Conservation (phyloP, 176 grass and related monocot species). For the Cocos nucifera region DNA sequence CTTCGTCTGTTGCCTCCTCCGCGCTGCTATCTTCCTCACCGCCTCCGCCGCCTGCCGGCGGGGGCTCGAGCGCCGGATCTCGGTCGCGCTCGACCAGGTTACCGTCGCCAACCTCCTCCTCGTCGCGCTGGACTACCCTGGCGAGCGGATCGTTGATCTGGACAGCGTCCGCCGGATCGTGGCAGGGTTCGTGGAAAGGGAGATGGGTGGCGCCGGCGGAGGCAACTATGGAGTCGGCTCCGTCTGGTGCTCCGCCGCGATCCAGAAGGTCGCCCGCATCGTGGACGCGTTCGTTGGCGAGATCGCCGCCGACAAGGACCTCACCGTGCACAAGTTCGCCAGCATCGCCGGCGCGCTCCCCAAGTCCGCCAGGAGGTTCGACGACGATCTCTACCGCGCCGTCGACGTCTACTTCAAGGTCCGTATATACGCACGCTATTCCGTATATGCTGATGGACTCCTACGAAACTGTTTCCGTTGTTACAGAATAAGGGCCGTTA, state of each 20-base stretch:
- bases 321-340: conserved; percentile 57
- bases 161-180: conserved; percentile 59
- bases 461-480: no score
- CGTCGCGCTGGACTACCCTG: conserved; percentile 34
- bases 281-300: conserved; percentile 71
- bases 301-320: conserved; percentile 53
- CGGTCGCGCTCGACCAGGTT: conserved; percentile 47
- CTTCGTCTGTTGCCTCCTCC: conserved; percentile 59
- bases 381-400: conserved; percentile 31
- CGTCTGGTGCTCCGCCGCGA: conserved; percentile 11
- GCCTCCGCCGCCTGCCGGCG: conserved; percentile 31
- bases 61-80: conserved; percentile 59
- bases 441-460: no score
- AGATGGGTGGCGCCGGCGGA: background rate
- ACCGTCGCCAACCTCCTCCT: conserved; percentile 38
- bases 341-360: conserved; percentile 47
- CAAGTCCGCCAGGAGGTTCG: conserved; percentile 43
- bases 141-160: conserved; percentile 29
- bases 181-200: conserved; percentile 41
- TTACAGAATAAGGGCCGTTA: no score
- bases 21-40: conserved; percentile 20
- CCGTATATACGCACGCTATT: no score
- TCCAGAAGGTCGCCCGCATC: conserved; percentile 42
- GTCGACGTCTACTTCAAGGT: no score
- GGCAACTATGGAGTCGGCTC: conserved; percentile 4